Evolutionary conservation across 1,139 yeast species (phyloP).

Genomic region (Wickerhamomyces sp.): DNA sequence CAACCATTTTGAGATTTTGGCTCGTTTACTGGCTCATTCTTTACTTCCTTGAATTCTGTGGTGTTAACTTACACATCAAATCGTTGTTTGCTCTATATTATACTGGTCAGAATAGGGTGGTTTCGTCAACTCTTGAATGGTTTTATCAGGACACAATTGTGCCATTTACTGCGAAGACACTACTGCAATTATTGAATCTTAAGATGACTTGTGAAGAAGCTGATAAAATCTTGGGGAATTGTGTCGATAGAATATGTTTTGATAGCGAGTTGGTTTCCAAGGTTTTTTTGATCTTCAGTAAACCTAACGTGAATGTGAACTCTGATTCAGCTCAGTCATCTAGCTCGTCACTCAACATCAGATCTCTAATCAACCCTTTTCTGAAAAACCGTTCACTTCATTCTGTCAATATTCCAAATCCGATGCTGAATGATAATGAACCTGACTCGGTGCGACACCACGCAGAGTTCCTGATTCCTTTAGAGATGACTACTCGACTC

Average conservation of each 20-base stretch:
- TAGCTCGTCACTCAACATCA: too few species aligned
- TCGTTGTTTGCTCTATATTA: slow-evolving; percentile 11
- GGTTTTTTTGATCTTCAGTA: slow-evolving; percentile 1
- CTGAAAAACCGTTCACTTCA: too few species aligned
- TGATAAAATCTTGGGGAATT: slow-evolving; percentile 7
- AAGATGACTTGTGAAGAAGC: slow-evolving; percentile 7
- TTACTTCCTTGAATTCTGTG: slow-evolving; percentile 8
- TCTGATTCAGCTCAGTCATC: too few species aligned
- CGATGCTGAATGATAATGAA: too few species aligned
- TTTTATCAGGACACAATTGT: slow-evolving; percentile 12
- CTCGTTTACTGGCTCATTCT: slow-evolving; percentile 17
- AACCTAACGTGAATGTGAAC: too few species aligned
- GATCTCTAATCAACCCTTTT: too few species aligned
- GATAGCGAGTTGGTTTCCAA: slow-evolving; percentile 4
- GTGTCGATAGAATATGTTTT: slow-evolving; percentile 11
- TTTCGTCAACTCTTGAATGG: slow-evolving; percentile 4
- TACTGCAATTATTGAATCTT: slow-evolving; percentile 2
- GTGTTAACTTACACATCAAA: slow-evolving; percentile 15
- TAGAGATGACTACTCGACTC: too few species aligned
- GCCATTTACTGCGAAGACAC: slow-evolving; percentile 5
- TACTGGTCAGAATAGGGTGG: slow-evolving; percentile 3
- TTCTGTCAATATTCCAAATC: too few species aligned
- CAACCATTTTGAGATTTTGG: slow-evolving; percentile 16
- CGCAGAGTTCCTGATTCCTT: too few species aligned
- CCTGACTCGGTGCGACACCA: too few species aligned